Conservation (phyloP, 306 rosid genomes). For the Amphicarpaea edgeworthii region DNA sequence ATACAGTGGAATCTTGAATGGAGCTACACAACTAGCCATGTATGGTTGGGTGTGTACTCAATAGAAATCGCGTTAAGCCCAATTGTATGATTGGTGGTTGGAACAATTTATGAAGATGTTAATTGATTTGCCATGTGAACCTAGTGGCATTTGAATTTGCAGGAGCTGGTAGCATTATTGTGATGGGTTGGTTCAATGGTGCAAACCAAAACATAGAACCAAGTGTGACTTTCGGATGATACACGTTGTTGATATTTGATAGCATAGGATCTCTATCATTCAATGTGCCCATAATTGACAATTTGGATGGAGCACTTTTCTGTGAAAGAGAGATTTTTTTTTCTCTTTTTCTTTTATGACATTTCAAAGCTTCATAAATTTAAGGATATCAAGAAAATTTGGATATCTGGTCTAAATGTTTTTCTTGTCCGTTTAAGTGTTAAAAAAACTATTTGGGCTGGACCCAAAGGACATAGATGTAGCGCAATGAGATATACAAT, state of each 20-base stretch:
- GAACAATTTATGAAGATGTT: slow-evolving; percentile 62
- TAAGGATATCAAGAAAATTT: no score
- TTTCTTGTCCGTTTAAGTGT: no score
- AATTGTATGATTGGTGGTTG: slow-evolving; percentile 46
- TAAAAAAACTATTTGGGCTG: no score
- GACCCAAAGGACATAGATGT: no score
- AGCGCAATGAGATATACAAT: no score
- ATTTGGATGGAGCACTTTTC: slow-evolving; percentile 26
- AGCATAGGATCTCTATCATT: slow-evolving; percentile 1
- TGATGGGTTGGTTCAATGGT: background rate
- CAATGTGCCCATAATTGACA: slow-evolving; percentile 1
- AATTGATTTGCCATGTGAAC: slow-evolving; percentile 67
- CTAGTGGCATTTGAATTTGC: slow-evolving; percentile 61
- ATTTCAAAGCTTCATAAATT: slow-evolving; percentile 15
- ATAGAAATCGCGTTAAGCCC: background rate
- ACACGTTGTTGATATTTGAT: background rate
- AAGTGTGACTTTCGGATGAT: background rate
- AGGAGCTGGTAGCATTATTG: slow-evolving; percentile 71
- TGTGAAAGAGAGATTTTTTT: background rate
- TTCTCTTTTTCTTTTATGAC: background rate
- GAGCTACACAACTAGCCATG: background rate
- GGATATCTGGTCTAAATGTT: no score
- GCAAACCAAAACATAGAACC: background rate
- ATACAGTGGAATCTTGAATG: background rate
- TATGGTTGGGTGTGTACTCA: background rate